Percentiles rank a stretch among this genome's conserved stretches.
Evolutionary conservation across 2,329 filamentous ascomycete genomes (phyloP).

Genomic region (Verticillium nonalfalfae): DNA sequence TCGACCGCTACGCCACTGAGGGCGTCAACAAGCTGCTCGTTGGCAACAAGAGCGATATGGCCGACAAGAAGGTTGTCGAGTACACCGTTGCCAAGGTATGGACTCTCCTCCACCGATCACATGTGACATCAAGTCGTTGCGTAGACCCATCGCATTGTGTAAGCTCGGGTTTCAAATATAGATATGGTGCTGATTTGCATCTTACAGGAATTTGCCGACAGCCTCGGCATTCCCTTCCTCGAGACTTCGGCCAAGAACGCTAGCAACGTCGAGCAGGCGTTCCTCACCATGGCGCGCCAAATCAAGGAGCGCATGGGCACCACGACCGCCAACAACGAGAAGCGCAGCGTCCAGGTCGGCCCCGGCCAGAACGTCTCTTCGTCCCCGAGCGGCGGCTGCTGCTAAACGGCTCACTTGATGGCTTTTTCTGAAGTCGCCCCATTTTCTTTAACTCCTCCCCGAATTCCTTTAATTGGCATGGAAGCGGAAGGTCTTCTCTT

Average conservation of each 20-base stretch:
- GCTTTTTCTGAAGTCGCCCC: neutral
- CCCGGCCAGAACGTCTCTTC: constrained; percentile 91
- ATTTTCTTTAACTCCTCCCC: neutral
- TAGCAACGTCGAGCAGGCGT: constrained; percentile 98
- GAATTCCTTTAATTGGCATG: neutral
- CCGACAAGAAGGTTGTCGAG: constrained; percentile 99
- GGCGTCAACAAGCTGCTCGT: constrained; percentile 99
- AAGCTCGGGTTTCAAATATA: too few species aligned
- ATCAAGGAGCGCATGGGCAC: constrained; percentile 99
- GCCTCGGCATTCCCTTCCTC: constrained; percentile 96
- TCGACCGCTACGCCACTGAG: constrained; percentile 97
- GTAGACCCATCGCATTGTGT: neutral
- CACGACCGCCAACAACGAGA: constrained; percentile 92
- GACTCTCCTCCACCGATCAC: neutral
- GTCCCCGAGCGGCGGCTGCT: constrained; percentile 81
- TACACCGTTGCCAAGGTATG: constrained; percentile 98
- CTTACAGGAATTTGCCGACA: constrained; percentile 91
- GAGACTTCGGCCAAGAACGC: constrained; percentile 99
- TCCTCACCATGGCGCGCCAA: constrained; percentile 99
- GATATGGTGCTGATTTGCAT: constrained; percentile 1
- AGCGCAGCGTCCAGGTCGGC: constrained; percentile 93
- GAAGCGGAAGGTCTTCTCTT: constrained; percentile 1
- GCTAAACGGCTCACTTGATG: constrained; percentile 49
- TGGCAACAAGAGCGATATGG: constrained; percentile 99
- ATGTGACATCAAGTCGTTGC: neutral